Conservation (phyloP, 1,139 yeast genomes). For the Taphrina sp. region DNA sequence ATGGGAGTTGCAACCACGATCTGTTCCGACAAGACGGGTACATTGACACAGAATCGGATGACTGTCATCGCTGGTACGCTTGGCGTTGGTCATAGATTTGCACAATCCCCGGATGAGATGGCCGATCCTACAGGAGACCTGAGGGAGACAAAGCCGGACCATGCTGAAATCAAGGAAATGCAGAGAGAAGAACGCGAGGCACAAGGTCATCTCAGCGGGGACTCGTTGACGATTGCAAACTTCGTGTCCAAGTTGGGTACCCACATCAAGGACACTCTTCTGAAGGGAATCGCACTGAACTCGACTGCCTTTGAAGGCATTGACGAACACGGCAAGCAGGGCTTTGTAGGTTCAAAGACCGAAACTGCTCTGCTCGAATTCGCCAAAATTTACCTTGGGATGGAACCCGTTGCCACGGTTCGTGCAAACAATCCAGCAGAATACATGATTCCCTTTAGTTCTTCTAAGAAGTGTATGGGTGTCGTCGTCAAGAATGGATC, state of each 20-base stretch:
- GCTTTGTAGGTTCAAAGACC: conserved; percentile 86
- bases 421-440: conserved; percentile 52
- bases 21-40: conserved; percentile 97
- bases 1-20: conserved; percentile 99
- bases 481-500: conserved; percentile 54
- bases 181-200: conserved; percentile 8
- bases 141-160: neutral
- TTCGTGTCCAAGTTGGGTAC: conserved; percentile 41
- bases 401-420: conserved; percentile 49
- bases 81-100: conserved; percentile 50
- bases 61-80: conserved; percentile 74
- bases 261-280: conserved; percentile 48
- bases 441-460: conserved; percentile 86
- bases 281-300: conserved; percentile 68
- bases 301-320: conserved; percentile 76
- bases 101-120: conserved; percentile 9
- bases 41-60: conserved; percentile 90
- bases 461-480: conserved; percentile 91
- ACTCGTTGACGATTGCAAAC: neutral
- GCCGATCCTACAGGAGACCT: conserved; percentile 22
- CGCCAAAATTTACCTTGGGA: conserved; percentile 58
- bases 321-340: conserved; percentile 51
- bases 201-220: conserved; percentile 3
- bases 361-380: conserved; percentile 81
- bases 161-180: conserved; percentile 1